Conservation (phyloP, 345 rosid species). For the Ailanthus altissimus region DNA sequence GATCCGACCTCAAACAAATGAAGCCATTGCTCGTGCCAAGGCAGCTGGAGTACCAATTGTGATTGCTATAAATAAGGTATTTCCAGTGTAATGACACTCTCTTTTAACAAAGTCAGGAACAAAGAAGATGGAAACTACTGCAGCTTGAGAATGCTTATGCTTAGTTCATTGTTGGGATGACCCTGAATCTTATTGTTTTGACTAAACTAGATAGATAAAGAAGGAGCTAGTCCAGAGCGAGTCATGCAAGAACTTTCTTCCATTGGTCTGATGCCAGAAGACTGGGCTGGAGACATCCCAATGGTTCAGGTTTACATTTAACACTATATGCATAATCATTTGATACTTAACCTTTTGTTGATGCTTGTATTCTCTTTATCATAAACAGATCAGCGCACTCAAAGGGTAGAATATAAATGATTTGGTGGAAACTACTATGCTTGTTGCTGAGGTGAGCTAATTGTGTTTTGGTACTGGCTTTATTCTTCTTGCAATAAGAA, state of each 20-base stretch:
- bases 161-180: slow-evolving; percentile 17
- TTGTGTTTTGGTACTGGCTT: slow-evolving; percentile 2
- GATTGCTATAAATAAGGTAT: slow-evolving; percentile 90
- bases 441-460: slow-evolving; percentile 91
- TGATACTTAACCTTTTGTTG: slow-evolving; percentile 22
- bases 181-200: slow-evolving; percentile 22
- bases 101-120: slow-evolving; percentile 15
- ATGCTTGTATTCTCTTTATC: slow-evolving; percentile 31
- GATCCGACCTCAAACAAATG: slow-evolving; percentile 95
- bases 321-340: slow-evolving; percentile 25
- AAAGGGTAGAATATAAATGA: slow-evolving; percentile 85
- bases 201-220: slow-evolving; percentile 81
- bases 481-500: slow-evolving; percentile 9
- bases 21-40: slow-evolving; percentile 98
- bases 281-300: slow-evolving; percentile 96
- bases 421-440: slow-evolving; percentile 92
- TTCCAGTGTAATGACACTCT: slow-evolving; percentile 6
- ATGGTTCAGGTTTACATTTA: slow-evolving; percentile 79
- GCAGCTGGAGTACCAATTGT: slow-evolving; percentile 96
- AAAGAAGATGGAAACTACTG: slow-evolving; percentile 18
- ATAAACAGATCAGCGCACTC: slow-evolving; percentile 90
- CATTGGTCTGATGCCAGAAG: slow-evolving; percentile 96
- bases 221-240: slow-evolving; percentile 92
- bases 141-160: slow-evolving; percentile 20
- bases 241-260: slow-evolving; percentile 99